Conservation (phyloP, 2,329 filamentous ascomycete genomes). For the Botrytis sinoallii region DNA sequence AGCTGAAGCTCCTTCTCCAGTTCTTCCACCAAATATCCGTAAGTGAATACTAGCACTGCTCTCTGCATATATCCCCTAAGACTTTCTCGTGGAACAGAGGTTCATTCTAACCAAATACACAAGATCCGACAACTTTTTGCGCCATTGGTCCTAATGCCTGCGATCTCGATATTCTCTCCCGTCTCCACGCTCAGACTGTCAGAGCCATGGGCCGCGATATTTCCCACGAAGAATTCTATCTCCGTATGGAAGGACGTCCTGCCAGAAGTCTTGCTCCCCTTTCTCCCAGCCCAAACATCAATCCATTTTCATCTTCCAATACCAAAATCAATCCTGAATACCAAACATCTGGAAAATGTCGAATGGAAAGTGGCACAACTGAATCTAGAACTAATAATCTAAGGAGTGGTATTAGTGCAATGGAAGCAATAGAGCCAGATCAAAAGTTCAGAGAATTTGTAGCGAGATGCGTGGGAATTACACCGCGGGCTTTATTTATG, state of each 20-base stretch:
- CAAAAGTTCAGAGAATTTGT: conserved; percentile 13
- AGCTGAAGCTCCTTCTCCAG: conserved; percentile 1
- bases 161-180: conserved; percentile 13
- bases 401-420: neutral
- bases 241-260: conserved; percentile 12
- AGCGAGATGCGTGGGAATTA: neutral
- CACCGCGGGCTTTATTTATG: conserved; percentile 1
- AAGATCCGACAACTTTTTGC: conserved; percentile 17
- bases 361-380: neutral
- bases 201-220: conserved; percentile 13
- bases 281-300: neutral
- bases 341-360: neutral
- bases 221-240: conserved; percentile 17
- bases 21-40: conserved; percentile 9
- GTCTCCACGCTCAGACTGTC: neutral
- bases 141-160: conserved; percentile 13
- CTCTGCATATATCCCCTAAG: too few species aligned
- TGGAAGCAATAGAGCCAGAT: conserved; percentile 9
- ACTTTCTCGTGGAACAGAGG: neutral
- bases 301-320: neutral
- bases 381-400: neutral
- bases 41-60: neutral
- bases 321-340: neutral
- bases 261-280: neutral
- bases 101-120: neutral